These are phyloP conservation scores for Monosporozyma solicola DNA, from an alignment of 805 yeast species.

Conservation along the genomic window DNA sequence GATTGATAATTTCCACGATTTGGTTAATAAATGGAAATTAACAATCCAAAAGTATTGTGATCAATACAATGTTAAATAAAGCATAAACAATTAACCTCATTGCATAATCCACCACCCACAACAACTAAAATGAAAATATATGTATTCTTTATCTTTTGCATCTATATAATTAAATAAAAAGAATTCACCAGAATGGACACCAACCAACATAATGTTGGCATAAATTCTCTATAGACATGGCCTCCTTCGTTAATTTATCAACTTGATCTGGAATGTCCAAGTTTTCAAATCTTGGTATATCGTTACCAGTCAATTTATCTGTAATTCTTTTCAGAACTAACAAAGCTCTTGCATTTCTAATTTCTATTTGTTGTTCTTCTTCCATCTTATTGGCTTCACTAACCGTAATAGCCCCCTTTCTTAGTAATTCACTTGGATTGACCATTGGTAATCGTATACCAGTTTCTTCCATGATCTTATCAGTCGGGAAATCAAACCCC, in stretches of 20 bases:
- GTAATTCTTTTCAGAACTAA: constrained; percentile 83
- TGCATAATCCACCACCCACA: constrained; percentile 38
- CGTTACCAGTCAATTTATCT: constrained; percentile 90
- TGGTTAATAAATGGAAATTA: constrained; percentile 40
- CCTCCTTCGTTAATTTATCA: constrained; percentile 88
- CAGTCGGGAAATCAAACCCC: constrained; percentile 93
- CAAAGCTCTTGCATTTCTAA: constrained; percentile 83
- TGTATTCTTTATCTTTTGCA: background rate
- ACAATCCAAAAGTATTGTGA: constrained; percentile 12
- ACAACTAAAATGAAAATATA: background rate
- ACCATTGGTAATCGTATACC: constrained; percentile 59
- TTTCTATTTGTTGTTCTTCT: constrained; percentile 57
- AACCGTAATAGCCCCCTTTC: constrained; percentile 67
- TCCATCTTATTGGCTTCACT: constrained; percentile 66
- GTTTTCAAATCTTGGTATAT: constrained; percentile 62
- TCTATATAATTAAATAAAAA: constrained; percentile 13
- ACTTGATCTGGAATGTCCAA: constrained; percentile 84
- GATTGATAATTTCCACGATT: constrained; percentile 27
- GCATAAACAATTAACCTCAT: constrained; percentile 10
- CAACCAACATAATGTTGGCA: constrained; percentile 98
- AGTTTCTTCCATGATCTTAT: constrained; percentile 57
- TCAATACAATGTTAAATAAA: constrained; percentile 10
- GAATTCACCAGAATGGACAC: constrained; percentile 90
- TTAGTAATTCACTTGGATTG: constrained; percentile 57
- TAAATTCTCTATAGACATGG: constrained; percentile 89